phyloP scores from a whole-genome alignment of 208 protist species.

The Leishmania tarentolae region DNA sequence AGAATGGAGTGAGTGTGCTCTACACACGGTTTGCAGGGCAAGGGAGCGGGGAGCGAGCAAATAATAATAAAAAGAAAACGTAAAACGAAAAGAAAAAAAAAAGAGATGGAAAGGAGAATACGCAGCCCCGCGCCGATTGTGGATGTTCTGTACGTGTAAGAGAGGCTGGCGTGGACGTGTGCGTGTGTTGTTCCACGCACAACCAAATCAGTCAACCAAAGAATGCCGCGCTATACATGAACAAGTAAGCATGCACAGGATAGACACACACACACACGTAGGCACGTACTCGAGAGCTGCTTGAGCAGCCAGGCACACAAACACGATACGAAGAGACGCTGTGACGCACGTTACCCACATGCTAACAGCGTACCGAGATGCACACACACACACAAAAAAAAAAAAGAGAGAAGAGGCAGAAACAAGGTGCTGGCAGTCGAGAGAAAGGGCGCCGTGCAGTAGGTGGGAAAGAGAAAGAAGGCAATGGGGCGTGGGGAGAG shows the following conservation, averaged over 20 bases:
- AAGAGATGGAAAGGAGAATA: not conserved
- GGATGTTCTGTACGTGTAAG: not conserved
- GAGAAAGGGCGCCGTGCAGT: not conserved
- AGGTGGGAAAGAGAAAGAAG: not conserved
- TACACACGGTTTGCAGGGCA: not conserved
- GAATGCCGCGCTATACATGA: not conserved
- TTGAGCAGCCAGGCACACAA: not conserved
- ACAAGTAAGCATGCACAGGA: not conserved
- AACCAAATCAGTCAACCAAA: not conserved
- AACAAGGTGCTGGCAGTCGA: not conserved
- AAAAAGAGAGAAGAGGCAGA: not conserved
- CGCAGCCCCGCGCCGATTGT: not conserved
- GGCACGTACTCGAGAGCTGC: not conserved
- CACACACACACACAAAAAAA: not conserved
- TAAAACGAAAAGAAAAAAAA: not conserved
- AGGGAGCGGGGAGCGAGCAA: not conserved
- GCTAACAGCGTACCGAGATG: not conserved
- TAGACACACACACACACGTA: constrained; percentile 3
- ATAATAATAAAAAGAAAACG: not conserved
- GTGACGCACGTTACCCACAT: not conserved
- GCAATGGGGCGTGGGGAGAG: not conserved
- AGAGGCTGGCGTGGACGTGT: not conserved
- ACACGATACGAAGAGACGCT: not conserved
- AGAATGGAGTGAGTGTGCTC: not conserved
- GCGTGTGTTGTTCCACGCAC: not conserved